Conservation (phyloP, 192 early-diverging fungal species). For the Coemansia sp. region DNA sequence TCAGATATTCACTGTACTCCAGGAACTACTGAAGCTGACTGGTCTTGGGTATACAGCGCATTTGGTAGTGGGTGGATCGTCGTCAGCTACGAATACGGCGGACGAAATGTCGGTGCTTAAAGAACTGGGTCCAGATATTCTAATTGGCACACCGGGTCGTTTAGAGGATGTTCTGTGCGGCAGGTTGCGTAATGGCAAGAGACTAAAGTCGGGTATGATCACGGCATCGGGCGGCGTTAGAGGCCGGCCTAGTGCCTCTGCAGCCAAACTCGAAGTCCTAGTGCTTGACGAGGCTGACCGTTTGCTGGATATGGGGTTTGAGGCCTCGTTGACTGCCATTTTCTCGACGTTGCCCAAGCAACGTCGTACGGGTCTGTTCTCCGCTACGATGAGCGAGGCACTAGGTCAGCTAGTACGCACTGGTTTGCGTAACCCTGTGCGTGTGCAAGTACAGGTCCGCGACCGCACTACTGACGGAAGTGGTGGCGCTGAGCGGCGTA, state of each 20-base stretch:
- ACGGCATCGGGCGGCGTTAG: conserved; percentile 45
- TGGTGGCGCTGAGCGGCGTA: conserved; percentile 14
- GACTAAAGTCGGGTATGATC: conserved; percentile 44
- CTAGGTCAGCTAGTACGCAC: conserved; percentile 78
- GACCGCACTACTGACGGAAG: conserved; percentile 24
- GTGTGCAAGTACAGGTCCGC: conserved; percentile 88
- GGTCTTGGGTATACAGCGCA: conserved; percentile 29
- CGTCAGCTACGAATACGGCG: conserved; percentile 44
- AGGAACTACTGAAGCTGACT: conserved; percentile 54
- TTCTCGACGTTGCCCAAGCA: conserved; percentile 85
- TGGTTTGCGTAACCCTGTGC: conserved; percentile 90
- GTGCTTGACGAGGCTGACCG: conserved; percentile 95
- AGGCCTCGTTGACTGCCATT: conserved; percentile 76
- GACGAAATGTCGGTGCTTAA: conserved; percentile 55
- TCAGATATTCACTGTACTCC: conserved; percentile 80
- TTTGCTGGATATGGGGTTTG: conserved; percentile 93
- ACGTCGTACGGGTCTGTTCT: conserved; percentile 93
- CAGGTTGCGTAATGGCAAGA: conserved; percentile 33
- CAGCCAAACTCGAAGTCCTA: conserved; percentile 81
- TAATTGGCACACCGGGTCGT: conserved; percentile 91
- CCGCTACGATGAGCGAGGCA: conserved; percentile 95
- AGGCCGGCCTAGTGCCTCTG: conserved; percentile 57
- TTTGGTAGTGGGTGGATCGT: conserved; percentile 50
- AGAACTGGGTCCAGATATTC: conserved; percentile 70
- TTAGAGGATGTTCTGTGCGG: conserved; percentile 76